phyloP scores from a whole-genome alignment of 2,329 filamentous ascomycete genomes.

The Scolecobasidium constrictum region DNA sequence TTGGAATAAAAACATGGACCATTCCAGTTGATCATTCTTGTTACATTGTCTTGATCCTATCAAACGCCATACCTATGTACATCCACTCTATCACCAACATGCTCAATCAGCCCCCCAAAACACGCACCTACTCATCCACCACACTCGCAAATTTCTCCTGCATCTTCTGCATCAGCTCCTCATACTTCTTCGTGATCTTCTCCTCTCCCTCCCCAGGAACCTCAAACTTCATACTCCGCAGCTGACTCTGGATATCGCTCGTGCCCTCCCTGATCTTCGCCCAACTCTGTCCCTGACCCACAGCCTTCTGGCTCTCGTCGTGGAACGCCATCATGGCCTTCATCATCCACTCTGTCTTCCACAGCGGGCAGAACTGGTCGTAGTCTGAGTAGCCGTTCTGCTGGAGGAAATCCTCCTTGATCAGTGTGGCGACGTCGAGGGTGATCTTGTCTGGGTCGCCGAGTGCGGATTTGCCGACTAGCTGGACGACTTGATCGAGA shows the following conservation, averaged over 20 bases:
- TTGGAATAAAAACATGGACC: too few species aligned
- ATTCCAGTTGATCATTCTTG: too few species aligned
- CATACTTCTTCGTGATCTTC: constrained; percentile 80
- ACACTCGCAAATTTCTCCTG: constrained; percentile 96
- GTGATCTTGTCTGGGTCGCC: constrained; percentile 98
- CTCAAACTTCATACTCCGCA: constrained; percentile 96
- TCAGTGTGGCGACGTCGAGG: constrained; percentile 75
- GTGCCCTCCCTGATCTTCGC: constrained; percentile 86
- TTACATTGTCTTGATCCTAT: too few species aligned
- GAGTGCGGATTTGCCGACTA: constrained; percentile 93
- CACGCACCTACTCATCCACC: constrained; percentile 73
- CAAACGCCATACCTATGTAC: too few species aligned
- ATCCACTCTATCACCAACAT: too few species aligned
- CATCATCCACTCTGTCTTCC: constrained; percentile 99
- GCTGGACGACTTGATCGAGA: constrained; percentile 94
- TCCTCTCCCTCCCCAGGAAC: constrained; percentile 77
- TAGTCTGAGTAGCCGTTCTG: constrained; percentile 99
- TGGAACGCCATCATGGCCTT: constrained; percentile 98
- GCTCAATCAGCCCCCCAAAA: too few species aligned
- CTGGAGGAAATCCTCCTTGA: constrained; percentile 98
- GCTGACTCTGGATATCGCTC: constrained; percentile 68
- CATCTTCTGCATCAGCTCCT: constrained; percentile 83
- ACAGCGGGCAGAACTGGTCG: constrained; percentile 97
- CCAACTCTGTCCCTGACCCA: constrained; percentile 86
- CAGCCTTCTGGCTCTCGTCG: constrained; percentile 92